A percentile compares a stretch with the other conserved stretches of the same genome.
phyloP scores from a whole-genome alignment of 2,329 filamentous ascomycete species.

The Septoria linicola region DNA sequence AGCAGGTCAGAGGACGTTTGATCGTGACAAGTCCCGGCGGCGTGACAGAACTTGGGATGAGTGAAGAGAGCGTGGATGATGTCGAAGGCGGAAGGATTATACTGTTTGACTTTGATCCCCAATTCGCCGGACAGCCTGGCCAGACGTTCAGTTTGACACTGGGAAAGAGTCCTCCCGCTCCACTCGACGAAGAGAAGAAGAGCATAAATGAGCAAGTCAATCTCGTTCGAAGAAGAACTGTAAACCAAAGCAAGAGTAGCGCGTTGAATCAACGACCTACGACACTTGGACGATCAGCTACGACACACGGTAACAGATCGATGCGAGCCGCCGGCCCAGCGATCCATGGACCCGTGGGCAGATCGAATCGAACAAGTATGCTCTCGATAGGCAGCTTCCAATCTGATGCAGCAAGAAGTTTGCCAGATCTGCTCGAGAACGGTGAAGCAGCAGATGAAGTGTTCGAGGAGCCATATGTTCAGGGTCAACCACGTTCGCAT shows the following conservation, averaged over 20 bases:
- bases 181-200: slow-evolving; percentile 37
- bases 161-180: slow-evolving; percentile 37
- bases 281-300: slow-evolving; percentile 37
- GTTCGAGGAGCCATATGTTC: slow-evolving; percentile 39
- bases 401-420: slow-evolving; percentile 30
- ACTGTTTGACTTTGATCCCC: slow-evolving; percentile 32
- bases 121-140: slow-evolving; percentile 38
- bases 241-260: slow-evolving; percentile 37
- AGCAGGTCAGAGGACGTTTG: slow-evolving; percentile 36
- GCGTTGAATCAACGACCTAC: slow-evolving; percentile 36
- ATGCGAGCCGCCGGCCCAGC: slow-evolving; percentile 24
- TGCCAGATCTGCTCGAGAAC: slow-evolving; percentile 38
- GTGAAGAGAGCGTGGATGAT: slow-evolving; percentile 37
- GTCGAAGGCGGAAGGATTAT: slow-evolving; percentile 41
- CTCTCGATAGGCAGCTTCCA: slow-evolving; percentile 30
- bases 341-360: slow-evolving; percentile 3
- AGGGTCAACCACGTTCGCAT: slow-evolving; percentile 37
- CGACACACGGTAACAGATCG: slow-evolving; percentile 30
- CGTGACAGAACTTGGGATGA: slow-evolving; percentile 31
- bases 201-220: slow-evolving; percentile 39
- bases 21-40: slow-evolving; percentile 41
- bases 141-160: slow-evolving; percentile 39
- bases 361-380: slow-evolving; percentile 27
- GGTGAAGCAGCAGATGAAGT: slow-evolving; percentile 30
- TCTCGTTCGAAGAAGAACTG: slow-evolving; percentile 38